phyloP scores from a whole-genome alignment of 352 stramenopile genomes.

The Pythium dissotocum region DNA sequence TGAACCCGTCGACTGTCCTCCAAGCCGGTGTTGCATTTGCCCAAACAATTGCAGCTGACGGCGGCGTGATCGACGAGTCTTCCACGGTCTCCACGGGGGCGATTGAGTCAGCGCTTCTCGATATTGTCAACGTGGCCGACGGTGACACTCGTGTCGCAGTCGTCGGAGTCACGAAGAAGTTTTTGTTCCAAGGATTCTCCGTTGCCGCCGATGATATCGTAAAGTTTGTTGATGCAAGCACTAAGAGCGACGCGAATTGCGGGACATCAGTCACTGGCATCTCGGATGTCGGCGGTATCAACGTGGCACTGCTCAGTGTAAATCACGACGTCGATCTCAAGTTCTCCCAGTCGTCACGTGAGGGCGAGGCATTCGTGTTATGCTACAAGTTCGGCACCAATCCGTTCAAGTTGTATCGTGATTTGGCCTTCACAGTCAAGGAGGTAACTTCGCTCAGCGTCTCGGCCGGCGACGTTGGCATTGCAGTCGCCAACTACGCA shows the following conservation, averaged over 20 bases:
- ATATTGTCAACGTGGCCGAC: constrained; percentile 32
- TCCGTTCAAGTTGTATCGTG: constrained; percentile 61
- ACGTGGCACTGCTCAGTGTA: constrained; percentile 29
- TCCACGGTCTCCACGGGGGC: constrained; percentile 33
- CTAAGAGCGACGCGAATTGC: constrained; percentile 57
- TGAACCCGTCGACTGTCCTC: constrained; percentile 49
- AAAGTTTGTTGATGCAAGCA: constrained; percentile 67
- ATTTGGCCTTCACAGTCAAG: constrained; percentile 55
- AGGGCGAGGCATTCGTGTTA: constrained; percentile 42
- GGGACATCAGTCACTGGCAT: constrained; percentile 34
- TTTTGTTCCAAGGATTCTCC: constrained; percentile 47
- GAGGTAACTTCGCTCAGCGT: constrained; percentile 38
- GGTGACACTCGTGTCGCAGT: constrained; percentile 55
- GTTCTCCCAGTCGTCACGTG: constrained; percentile 48
- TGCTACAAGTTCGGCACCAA: constrained; percentile 78
- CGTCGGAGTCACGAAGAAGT: constrained; percentile 46
- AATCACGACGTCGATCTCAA: constrained; percentile 31
- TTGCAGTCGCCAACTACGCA: constrained; percentile 51
- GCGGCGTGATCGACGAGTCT: constrained; percentile 48
- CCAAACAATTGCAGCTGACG: constrained; percentile 40
- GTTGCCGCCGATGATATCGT: constrained; percentile 44
- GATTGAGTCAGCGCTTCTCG: constrained; percentile 40
- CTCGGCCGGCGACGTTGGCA: constrained; percentile 32
- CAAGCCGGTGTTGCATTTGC: constrained; percentile 25
- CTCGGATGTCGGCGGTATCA: constrained; percentile 54